These are phyloP conservation scores for sorghum (Sorghum bicolor) DNA, from an alignment of 176 grass and related monocot species.

Conservation along the genomic window Sorghum_bicolor_NCBIv3 NC_012871.2:68118001-68118500, in stretches of 20 bases:
- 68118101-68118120: constrained; percentile 91
- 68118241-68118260: constrained; percentile 73
- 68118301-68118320: constrained; percentile 85
- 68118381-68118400: constrained; percentile 60
- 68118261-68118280: constrained; percentile 80
- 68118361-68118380: constrained; percentile 85
- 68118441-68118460: constrained; percentile 77
- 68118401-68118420: constrained; percentile 73
- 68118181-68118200: no score
- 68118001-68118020: constrained; percentile 95
- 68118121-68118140: constrained; percentile 75
- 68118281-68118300: constrained; percentile 87
- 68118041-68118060: constrained; percentile 92
- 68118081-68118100: constrained; percentile 71
- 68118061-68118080: constrained; percentile 87
- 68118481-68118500: background rate
- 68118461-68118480: constrained; percentile 41
- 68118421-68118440: constrained; percentile 74
- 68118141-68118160: constrained; percentile 67
- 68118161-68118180: constrained; percentile 49
- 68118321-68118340: constrained; percentile 86
- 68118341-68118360: constrained; percentile 89
- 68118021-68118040: constrained; percentile 97
- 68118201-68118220: background rate
- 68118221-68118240: background rate